Conservation (phyloP, 2,329 filamentous ascomycete genomes). For the Dactylellina drechsleri region DNA sequence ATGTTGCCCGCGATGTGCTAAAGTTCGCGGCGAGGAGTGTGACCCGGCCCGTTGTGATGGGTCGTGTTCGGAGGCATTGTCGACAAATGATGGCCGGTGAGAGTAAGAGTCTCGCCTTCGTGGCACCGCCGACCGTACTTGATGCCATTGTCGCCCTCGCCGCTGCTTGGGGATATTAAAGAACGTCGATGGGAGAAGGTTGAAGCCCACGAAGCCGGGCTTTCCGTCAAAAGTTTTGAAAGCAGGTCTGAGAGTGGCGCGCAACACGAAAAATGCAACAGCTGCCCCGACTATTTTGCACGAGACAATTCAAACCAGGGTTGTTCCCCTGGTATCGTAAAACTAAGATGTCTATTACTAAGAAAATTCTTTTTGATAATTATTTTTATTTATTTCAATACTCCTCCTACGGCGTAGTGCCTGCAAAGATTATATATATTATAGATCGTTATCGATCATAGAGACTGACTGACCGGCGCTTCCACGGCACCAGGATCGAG, state of each 20-base stretch:
- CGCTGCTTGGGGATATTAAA: slow-evolving; percentile 3
- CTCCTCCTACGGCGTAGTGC: neutral
- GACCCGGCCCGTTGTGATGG: neutral
- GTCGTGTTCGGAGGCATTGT: slow-evolving; percentile 41
- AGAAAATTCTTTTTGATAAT: neutral
- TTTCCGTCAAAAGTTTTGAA: slow-evolving; percentile 29
- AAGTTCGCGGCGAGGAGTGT: slow-evolving; percentile 13
- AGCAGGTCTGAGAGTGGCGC: slow-evolving; percentile 47
- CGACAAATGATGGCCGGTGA: slow-evolving; percentile 33
- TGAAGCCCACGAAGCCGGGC: slow-evolving; percentile 11
- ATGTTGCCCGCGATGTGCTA: slow-evolving; percentile 22
- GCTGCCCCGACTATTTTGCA: neutral
- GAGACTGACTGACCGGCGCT: too few relatives aligned
- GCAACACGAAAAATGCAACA: slow-evolving; percentile 48
- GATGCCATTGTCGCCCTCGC: slow-evolving; percentile 47
- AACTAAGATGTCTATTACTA: too few relatives aligned
- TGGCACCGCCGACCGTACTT: slow-evolving; percentile 20
- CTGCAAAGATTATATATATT: slow-evolving; percentile 13
- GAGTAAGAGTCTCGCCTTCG: slow-evolving; percentile 26
- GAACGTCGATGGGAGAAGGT: slow-evolving; percentile 16
- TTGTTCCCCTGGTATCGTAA: too few relatives aligned
- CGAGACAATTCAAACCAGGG: too few relatives aligned
- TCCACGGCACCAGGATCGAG: too few relatives aligned
- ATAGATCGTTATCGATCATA: too few relatives aligned
- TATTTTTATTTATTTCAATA: slow-evolving; percentile 13